Conservation (phyloP, 108 stramenopile species). For the Pseudonitzschia multiseries region DNA sequence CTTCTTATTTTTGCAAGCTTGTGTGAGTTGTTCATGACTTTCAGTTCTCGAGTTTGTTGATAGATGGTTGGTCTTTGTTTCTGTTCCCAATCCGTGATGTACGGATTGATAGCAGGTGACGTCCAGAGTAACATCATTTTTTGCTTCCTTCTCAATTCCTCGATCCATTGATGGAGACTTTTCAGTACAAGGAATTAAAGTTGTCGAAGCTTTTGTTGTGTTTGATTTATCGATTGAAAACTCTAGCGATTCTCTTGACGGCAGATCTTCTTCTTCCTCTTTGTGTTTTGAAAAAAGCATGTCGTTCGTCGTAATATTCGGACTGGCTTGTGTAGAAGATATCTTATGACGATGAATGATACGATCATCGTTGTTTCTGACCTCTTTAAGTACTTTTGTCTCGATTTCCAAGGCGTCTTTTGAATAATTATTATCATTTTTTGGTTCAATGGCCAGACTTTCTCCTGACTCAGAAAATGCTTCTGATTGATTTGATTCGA, state of each 20-base stretch:
- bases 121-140: not conserved
- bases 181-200: not conserved
- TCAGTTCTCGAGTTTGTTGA: too few relatives aligned
- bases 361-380: slow-evolving; percentile 5
- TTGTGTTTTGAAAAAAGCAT: not conserved
- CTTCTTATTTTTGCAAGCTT: too few relatives aligned
- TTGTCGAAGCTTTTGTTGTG: not conserved
- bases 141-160: not conserved
- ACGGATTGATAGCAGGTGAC: not conserved
- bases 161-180: too few relatives aligned
- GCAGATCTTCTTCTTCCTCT: not conserved
- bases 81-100: not conserved
- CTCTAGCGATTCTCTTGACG: not conserved
- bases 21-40: too few relatives aligned
- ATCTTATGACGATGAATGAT: slow-evolving; percentile 1
- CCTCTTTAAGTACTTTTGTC: not conserved
- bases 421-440: not conserved
- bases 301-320: slow-evolving; percentile 9
- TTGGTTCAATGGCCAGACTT: not conserved
- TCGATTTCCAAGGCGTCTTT: not conserved
- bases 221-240: not conserved
- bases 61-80: too few relatives aligned
- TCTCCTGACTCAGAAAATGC: not conserved
- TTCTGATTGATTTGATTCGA: slow-evolving; percentile 1
- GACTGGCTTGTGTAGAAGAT: not conserved